These are phyloP conservation scores for Cutaneotrichosporon sp. DNA, from an alignment of 1,284 basidiomycete genomes.

Conservation along the genomic window DNA sequence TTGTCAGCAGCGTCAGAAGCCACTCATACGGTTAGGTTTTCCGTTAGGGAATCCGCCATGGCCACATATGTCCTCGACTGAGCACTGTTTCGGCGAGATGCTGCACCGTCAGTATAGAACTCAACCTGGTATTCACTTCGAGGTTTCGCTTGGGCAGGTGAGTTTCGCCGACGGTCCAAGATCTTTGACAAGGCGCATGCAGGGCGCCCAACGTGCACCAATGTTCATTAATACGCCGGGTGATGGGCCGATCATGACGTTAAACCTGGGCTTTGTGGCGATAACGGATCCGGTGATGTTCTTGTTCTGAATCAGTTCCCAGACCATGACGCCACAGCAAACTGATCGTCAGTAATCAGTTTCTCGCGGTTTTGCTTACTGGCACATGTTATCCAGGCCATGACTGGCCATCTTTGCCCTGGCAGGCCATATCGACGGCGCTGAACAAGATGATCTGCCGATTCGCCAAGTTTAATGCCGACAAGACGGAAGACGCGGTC, in stretches of 20 bases:
- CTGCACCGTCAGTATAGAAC: no score
- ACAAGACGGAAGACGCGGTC: constrained; percentile 7
- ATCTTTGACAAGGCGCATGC: constrained; percentile 51
- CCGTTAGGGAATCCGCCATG: constrained; percentile 70
- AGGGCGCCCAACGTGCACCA: constrained; percentile 79
- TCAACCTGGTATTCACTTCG: constrained; percentile 23
- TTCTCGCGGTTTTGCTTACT: no score
- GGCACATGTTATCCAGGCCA: neutral
- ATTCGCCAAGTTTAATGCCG: neutral
- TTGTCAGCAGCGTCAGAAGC: constrained; percentile 22
- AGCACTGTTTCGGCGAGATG: constrained; percentile 56
- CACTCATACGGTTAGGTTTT: constrained; percentile 74
- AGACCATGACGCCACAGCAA: constrained; percentile 54
- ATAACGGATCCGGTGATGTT: constrained; percentile 69
- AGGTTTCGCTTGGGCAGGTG: constrained; percentile 56
- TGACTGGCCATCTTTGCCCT: neutral
- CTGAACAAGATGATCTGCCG: neutral
- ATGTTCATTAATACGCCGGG: constrained; percentile 76
- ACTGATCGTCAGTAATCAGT: neutral
- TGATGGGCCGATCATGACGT: constrained; percentile 88
- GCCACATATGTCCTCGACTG: constrained; percentile 77
- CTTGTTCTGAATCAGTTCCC: constrained; percentile 69
- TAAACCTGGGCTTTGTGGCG: constrained; percentile 73
- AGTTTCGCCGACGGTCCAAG: constrained; percentile 60
- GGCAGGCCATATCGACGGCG: neutral